Base-by-base conservation (phyloP, 805 yeast genomes). In the Suhomyces kilbournensis region DNA sequence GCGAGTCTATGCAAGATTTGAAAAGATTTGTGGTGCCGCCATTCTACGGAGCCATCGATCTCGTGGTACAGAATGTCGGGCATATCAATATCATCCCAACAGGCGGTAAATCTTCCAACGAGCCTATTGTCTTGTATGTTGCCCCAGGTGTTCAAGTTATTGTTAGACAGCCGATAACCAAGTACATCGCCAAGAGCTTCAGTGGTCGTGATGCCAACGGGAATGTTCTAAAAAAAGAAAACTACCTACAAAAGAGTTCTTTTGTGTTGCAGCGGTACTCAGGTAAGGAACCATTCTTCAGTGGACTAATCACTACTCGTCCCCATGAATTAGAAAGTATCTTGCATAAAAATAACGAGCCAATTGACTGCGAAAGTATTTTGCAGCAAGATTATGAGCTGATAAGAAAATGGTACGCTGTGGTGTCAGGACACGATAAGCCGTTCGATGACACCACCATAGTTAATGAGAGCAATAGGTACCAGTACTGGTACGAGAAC, bases 1-100 rank as follows among this genome's bases (percentile, higher is more conserved):
- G 62, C 0, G 49, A 56, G 2, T 54, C 56, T 25, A 51, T 67
- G 14, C 55, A 53, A n/a, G 68, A 82, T 52, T 54, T 38, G 56
- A 53, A 28, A 50, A 40, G 60, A 46, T 84, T 77, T 55, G 72
- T 80, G 2, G 72, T 88, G 3, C 93, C 94, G 0, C 88, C 90
- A n/a, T 87, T 87, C 58, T 72, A 68, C 53, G 93, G 93, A 0
- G 63, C 79, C 4, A 69, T 88, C 8, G 96, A 88, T 59, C 60
- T 88, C 25, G 86, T 88, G 2, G 58, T 88, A 8, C 81, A 80
- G 49, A 83, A 83, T 54, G 63, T 84, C n/a, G 94, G 94, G 0
- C 84, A 77, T 58, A 55, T 87, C 2, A 78, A 82, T 35, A 64
- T 88, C 14, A 76, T 75, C 5, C 85, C 91, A 2, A 84, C 88